Conservation (phyloP, 2,329 filamentous ascomycete species). For the Xylaria sp. region DNA sequence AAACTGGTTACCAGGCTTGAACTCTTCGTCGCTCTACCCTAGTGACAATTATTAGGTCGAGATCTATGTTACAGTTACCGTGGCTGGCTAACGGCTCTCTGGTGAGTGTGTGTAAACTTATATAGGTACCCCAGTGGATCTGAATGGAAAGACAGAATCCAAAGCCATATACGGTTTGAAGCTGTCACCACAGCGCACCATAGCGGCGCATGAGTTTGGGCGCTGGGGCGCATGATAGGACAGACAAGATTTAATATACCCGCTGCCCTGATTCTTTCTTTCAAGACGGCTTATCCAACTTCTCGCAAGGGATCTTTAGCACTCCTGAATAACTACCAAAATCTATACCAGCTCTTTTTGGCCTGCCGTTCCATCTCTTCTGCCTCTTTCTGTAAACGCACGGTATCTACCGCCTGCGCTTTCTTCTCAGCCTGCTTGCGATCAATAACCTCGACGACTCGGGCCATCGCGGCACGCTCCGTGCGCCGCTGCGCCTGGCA, state of each 20-base stretch:
- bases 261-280: constrained; percentile 8
- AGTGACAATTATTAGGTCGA: background rate
- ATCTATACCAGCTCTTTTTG: constrained; percentile 48
- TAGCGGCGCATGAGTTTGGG: background rate
- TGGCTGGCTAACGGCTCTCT: constrained; percentile 3
- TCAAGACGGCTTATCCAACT: constrained; percentile 3
- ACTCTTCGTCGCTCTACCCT: background rate
- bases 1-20: background rate
- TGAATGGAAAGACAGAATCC: background rate
- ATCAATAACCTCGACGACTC: constrained; percentile 77
- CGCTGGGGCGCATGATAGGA: constrained; percentile 9
- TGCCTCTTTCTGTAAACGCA: constrained; percentile 39
- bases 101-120: background rate
- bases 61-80: constrained; percentile 6
- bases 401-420: constrained; percentile 37
- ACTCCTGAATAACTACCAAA: constrained; percentile 41
- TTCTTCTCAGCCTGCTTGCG: constrained; percentile 61
- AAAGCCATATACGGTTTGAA: constrained; percentile 1
- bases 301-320: constrained; percentile 2
- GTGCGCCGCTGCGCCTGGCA: constrained; percentile 69
- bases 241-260: constrained; percentile 17
- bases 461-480: constrained; percentile 78
- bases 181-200: constrained; percentile 6
- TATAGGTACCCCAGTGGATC: constrained; percentile 1
- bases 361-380: constrained; percentile 36